Base-by-base conservation (phyloP, 1,284 basidiomycete genomes). In the Earliella scabrosa region DNA sequence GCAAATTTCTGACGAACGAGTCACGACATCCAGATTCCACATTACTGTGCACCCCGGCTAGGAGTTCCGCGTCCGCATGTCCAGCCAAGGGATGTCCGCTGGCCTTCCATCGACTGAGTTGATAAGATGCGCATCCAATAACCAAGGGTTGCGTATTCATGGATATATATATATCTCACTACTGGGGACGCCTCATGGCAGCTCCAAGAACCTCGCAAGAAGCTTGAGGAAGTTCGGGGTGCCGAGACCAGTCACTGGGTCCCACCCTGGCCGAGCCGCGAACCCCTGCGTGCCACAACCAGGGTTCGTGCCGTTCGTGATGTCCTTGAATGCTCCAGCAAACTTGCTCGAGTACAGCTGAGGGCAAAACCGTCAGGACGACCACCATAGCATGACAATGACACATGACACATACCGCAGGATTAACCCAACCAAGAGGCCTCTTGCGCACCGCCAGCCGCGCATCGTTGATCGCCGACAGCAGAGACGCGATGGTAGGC, bases 391-490 rank as follows among this genome's bases (percentile, higher is more conserved):
- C 11, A 14, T 18, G 27, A 53, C 11, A 72, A 3, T 27, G 13
- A 27, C 14, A 11, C n/a, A 47, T 26, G 29, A 3, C 14, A 54
- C 61, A 24, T 46, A 67, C 65, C 3, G 62, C 59, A 29, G 83
- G 85, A 65, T 88, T 87, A 52, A 87, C 71, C 70, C 86, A 87
- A 0, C 85, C 85, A 7, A 86, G 71, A 13, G 80, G 50, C 13
- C 72, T 57, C 59, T 76, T 77, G 0, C 78, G 75, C 2, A 70
- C 66, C 7, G 67, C 69, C 18, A 82, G 64, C n/a, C 81, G 76
- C 2, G 77, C 82, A 61, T 89, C 86, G 63, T 89, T 89, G 52
- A 89, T 71, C 59, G 87, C 75, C 1, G 83, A 75, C 2, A 88
- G 67, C 48, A 89, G 72, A 2, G 73, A 79, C 14, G 82, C 77